Evolutionary conservation across 805 yeast species (phyloP).

Genomic region (Cyberlindnera mississippiensis): DNA sequence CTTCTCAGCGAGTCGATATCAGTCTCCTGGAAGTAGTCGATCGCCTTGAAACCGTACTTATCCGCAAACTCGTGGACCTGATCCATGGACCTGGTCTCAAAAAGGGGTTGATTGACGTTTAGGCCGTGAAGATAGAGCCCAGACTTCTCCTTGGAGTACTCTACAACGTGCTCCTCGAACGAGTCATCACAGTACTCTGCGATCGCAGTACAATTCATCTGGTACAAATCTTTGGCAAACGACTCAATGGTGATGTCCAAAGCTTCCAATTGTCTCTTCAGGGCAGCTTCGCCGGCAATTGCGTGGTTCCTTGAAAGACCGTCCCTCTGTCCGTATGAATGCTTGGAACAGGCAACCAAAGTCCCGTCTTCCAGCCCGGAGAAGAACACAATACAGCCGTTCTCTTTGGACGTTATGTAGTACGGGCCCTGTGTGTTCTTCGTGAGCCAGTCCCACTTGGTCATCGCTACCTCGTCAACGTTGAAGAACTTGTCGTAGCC

Average conservation of each 20-base stretch:
- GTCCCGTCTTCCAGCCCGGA: slow-evolving; percentile 75
- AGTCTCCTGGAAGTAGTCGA: slow-evolving; percentile 42
- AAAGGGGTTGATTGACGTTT: slow-evolving; percentile 60
- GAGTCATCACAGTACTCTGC: slow-evolving; percentile 89
- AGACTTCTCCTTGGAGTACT: slow-evolving; percentile 58
- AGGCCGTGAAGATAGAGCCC: slow-evolving; percentile 92
- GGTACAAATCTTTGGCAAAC: slow-evolving; percentile 53
- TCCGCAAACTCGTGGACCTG: slow-evolving; percentile 58
- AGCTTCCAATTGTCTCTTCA: slow-evolving; percentile 48
- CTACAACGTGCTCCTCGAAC: slow-evolving; percentile 91
- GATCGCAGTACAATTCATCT: slow-evolving; percentile 69
- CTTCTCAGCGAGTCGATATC: slow-evolving; percentile 39
- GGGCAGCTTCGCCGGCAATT: slow-evolving; percentile 56
- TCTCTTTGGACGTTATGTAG: slow-evolving; percentile 77
- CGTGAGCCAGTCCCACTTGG: slow-evolving; percentile 47
- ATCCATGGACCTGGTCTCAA: slow-evolving; percentile 60
- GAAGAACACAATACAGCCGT: slow-evolving; percentile 88
- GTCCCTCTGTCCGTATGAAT: slow-evolving; percentile 69
- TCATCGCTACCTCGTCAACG: slow-evolving; percentile 55
- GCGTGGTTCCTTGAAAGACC: slow-evolving; percentile 68
- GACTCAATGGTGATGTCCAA: slow-evolving; percentile 39
- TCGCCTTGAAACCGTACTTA: slow-evolving; percentile 65
- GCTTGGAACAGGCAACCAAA: slow-evolving; percentile 84
- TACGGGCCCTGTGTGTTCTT: slow-evolving; percentile 68
- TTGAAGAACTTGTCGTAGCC: slow-evolving; percentile 97